Percentiles rank a stretch among this genome's conserved stretches.
Conservation (phyloP, 164 flowering plant species). For the Sextonia rubra region DNA sequence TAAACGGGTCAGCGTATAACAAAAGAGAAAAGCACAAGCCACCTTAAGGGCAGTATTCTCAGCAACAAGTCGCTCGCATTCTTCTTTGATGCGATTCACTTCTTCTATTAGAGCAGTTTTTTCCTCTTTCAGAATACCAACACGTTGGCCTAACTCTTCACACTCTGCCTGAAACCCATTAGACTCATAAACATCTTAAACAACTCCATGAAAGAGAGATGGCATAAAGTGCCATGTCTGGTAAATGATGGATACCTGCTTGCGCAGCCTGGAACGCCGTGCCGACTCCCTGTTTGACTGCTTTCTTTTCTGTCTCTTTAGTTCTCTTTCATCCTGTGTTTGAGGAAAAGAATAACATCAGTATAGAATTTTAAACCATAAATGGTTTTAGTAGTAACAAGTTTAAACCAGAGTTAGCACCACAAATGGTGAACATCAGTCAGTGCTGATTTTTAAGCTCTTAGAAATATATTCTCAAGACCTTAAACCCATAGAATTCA, state of each 20-base stretch:
- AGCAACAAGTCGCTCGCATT: conserved; percentile 69
- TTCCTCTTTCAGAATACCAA: conserved; percentile 74
- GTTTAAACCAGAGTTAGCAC: not conserved
- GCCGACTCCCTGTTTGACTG: conserved; percentile 99
- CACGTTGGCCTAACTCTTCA: conserved; percentile 86
- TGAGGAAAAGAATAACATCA: not conserved
- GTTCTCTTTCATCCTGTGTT: conserved; percentile 87
- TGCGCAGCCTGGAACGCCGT: conserved; percentile 84
- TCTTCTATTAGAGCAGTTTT: conserved; percentile 69
- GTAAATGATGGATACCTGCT: conserved; percentile 54
- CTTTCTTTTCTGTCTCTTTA: conserved; percentile 86
- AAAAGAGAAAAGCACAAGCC: conserved; percentile 1
- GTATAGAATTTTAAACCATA: not conserved
- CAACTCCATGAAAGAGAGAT: not conserved
- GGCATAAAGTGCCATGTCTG: not conserved
- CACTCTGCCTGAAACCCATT: conserved; percentile 70
- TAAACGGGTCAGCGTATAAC: not conserved
- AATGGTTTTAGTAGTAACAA: not conserved
- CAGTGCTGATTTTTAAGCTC: not conserved
- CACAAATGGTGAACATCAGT: not conserved
- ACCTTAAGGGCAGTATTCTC: conserved; percentile 87
- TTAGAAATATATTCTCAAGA: not conserved
- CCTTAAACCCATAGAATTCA: not conserved
- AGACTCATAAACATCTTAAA: not conserved
- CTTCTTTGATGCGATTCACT: conserved; percentile 59